These are phyloP conservation scores for Plasmodium falciparum DNA, from an alignment of 169 alveolate species.

Conservation along the genomic window DNA sequence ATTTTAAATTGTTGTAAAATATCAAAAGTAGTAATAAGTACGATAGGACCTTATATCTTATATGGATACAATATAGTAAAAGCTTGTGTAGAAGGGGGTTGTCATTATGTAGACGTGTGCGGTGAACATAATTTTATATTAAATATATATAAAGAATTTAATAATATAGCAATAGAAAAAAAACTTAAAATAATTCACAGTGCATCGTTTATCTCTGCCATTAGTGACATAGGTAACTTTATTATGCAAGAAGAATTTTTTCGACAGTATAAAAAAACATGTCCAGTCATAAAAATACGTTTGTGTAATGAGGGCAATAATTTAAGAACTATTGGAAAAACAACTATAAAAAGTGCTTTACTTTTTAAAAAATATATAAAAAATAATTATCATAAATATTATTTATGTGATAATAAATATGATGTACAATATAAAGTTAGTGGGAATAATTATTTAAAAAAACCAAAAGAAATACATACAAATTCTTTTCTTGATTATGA, in stretches of 20 bases:
- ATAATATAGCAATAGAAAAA: slow-evolving; percentile 49
- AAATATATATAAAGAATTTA: slow-evolving; percentile 48
- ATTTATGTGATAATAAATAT: slow-evolving; percentile 55
- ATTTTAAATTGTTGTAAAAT: slow-evolving; percentile 27
- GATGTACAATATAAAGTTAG: slow-evolving; percentile 1
- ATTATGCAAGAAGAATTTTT: slow-evolving; percentile 60
- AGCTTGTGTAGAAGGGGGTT: slow-evolving; percentile 37
- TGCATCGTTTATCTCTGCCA: slow-evolving; percentile 71
- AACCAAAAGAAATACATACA: background rate
- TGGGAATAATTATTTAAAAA: background rate
- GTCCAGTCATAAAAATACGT: slow-evolving; percentile 42
- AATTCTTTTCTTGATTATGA: slow-evolving; percentile 37
- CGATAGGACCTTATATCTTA: slow-evolving; percentile 49
- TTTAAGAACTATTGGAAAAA: slow-evolving; percentile 42
- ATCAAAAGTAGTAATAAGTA: slow-evolving; percentile 61
- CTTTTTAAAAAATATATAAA: slow-evolving; percentile 20
- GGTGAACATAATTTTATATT: slow-evolving; percentile 69
- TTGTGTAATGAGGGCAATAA: slow-evolving; percentile 40
- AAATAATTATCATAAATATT: slow-evolving; percentile 45
- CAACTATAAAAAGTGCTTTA: slow-evolving; percentile 52
- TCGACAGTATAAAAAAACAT: slow-evolving; percentile 23
- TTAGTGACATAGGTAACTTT: slow-evolving; percentile 65
- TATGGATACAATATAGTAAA: slow-evolving; percentile 71
- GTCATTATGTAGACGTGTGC: slow-evolving; percentile 50
- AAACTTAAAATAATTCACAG: slow-evolving; percentile 63